Base-by-base conservation (phyloP, 2,329 filamentous ascomycete genomes). In the Podosphaera fusca region DNA sequence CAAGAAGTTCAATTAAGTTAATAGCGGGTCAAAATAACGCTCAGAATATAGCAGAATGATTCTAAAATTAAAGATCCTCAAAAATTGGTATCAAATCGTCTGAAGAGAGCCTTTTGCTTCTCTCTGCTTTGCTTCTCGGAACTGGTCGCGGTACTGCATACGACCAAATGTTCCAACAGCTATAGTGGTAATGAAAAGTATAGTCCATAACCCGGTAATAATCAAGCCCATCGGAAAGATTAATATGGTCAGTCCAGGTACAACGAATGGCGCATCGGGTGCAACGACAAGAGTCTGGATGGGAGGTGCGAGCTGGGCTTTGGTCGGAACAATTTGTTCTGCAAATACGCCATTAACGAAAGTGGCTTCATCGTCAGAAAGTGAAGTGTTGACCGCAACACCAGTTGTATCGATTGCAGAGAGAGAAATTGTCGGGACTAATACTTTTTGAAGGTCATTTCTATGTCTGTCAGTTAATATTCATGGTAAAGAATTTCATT, bases 271-370 rank as follows among this genome's bases (percentile, higher is more conserved):
- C 8, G 59, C 56, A 36, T 61, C 63, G 8, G 61, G 56, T n/a
- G 72, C 68, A 56, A 64, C 62, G 29, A 66, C 64, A 33, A 65
- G 63, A 14, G 65, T 67, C 60, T 65, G 65, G 35, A 67, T 64
- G 0, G 65, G 66, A 14, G 61, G 60, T 4, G 35, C 36, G 21
- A 72, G 67, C 59, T 57, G 59, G 2, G 61, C 58, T 47, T 63
- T 63, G 0, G 65, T 64, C 6, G 61, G 59, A 10, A 61, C 56
- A 55, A 60, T 59, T 53, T 66, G n/a, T 66, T 67, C 69, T 56
- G 82, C 77, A 69, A 87, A 87, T 63, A 84, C 76, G 55, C 84
- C 84, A 12, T 76, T 77, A 45, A 87, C 76, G 63, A 87, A 88
- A 5, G 78, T 75, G 14, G 84, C 82, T 67, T 86, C 81, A 68